These are phyloP conservation scores for Pneumocystis carinii DNA, from an alignment of 1,139 yeast genomes.

Conservation along the genomic window DNA sequence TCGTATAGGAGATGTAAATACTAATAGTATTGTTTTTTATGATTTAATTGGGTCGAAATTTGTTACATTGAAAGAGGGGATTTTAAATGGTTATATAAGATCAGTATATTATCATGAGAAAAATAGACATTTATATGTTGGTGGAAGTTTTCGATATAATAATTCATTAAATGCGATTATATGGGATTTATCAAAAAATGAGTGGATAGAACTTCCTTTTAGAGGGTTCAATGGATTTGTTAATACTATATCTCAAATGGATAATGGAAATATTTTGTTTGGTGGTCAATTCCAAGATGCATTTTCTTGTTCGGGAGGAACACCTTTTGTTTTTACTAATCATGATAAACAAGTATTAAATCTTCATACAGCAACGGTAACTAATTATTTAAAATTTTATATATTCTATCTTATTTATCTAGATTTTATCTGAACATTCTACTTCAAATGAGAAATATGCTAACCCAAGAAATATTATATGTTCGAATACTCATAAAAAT, in stretches of 20 bases:
- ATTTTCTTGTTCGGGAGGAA: conserved; percentile 11
- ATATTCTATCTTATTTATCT: conserved; percentile 28
- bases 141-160: conserved; percentile 56
- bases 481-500: conserved; percentile 35
- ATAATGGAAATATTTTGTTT: conserved; percentile 44
- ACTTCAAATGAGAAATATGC: conserved; percentile 24
- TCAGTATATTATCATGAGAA: conserved; percentile 38
- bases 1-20: conserved; percentile 25
- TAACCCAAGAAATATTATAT: conserved; percentile 35
- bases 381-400: conserved; percentile 40
- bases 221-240: conserved; percentile 59
- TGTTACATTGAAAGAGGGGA: conserved; percentile 29
- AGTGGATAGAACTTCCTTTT: conserved; percentile 44
- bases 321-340: conserved; percentile 16
- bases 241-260: conserved; percentile 46
- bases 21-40: conserved; percentile 37
- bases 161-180: conserved; percentile 48
- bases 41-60: conserved; percentile 35
- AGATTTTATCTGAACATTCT: conserved; percentile 16
- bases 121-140: conserved; percentile 47
- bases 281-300: conserved; percentile 53
- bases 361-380: conserved; percentile 54
- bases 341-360: conserved; percentile 30
- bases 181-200: conserved; percentile 38
- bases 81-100: conserved; percentile 36